phyloP scores from a whole-genome alignment of 108 stramenopile genomes.

The Chaetoceros muelleri region DNA sequence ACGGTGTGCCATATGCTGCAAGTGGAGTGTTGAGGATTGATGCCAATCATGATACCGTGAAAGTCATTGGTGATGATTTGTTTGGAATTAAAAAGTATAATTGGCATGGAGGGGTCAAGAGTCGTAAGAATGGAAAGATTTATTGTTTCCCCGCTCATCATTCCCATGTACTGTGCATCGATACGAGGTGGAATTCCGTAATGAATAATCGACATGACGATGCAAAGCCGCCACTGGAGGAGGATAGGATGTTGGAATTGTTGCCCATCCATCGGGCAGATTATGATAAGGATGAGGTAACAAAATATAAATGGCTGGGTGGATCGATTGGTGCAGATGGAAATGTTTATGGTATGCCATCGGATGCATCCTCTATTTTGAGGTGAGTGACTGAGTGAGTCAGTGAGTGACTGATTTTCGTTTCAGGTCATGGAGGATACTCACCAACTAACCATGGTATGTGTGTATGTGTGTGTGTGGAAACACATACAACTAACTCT shows the following conservation, averaged over 20 bases:
- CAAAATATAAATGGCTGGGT: conserved; percentile 78
- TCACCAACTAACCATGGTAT: too few species aligned
- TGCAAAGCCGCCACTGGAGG: conserved; percentile 2
- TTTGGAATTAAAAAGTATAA: conserved; percentile 43
- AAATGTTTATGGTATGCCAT: conserved; percentile 74
- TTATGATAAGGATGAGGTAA: conserved; percentile 34
- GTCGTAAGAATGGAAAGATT: conserved; percentile 28
- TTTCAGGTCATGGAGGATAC: too few species aligned
- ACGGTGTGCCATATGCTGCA: conserved; percentile 65
- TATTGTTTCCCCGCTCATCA: conserved; percentile 76
- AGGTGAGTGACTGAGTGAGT: too few species aligned
- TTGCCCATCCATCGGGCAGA: conserved; percentile 39
- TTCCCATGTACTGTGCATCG: conserved; percentile 47
- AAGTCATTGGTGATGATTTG: conserved; percentile 42
- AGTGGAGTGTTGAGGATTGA: conserved; percentile 56
- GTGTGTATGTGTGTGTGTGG: too few species aligned
- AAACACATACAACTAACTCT: too few species aligned
- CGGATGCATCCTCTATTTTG: conserved; percentile 55
- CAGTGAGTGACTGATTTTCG: too few species aligned
- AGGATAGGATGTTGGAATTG: too few species aligned
- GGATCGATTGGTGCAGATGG: conserved; percentile 63
- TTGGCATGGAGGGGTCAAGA: conserved; percentile 78
- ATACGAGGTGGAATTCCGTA: conserved; percentile 25
- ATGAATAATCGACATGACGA: conserved; percentile 8
- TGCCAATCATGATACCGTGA: conserved; percentile 38